These are phyloP conservation scores for Fibroporia radiculosa DNA, from an alignment of 768 basidiomycete species.

Conservation along the genomic window DNA sequence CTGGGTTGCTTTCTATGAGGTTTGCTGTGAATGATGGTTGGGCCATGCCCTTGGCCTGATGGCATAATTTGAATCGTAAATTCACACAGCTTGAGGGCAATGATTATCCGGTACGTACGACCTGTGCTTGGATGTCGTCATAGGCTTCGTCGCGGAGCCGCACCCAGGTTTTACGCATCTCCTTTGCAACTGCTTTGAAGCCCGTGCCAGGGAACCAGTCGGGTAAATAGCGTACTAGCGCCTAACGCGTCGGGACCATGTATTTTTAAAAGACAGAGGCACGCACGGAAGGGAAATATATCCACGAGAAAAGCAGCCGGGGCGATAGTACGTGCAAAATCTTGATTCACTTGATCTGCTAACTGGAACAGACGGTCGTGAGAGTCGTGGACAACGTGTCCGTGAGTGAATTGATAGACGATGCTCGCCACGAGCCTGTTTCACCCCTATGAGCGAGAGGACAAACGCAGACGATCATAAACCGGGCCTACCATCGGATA, in stretches of 20 bases:
- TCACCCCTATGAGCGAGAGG: neutral
- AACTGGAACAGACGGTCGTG: conserved; percentile 21
- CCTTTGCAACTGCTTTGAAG: conserved; percentile 6
- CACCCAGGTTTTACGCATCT: neutral
- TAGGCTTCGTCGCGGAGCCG: neutral
- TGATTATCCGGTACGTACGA: neutral
- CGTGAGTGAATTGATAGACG: conserved; percentile 19
- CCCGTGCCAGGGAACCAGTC: conserved; percentile 13
- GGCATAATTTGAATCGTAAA: neutral
- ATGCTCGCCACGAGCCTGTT: conserved; percentile 3
- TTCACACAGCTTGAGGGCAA: too few species aligned
- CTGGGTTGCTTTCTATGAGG: neutral
- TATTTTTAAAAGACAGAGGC: neutral
- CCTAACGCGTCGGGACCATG: neutral
- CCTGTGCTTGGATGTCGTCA: neutral
- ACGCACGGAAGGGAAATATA: conserved; percentile 20
- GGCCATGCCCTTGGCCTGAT: neutral
- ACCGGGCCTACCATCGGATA: conserved; percentile 2
- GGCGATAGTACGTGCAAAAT: conserved; percentile 15
- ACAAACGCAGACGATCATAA: conserved; percentile 2
- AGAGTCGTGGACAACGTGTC: conserved; percentile 17
- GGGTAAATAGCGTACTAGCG: conserved; percentile 10
- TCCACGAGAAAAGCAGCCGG: conserved; percentile 25
- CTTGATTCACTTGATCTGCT: conserved; percentile 19
- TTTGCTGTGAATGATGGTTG: neutral